Base-by-base conservation (phyloP, 805 yeast species). In the Komagataella pastoris region DNA sequence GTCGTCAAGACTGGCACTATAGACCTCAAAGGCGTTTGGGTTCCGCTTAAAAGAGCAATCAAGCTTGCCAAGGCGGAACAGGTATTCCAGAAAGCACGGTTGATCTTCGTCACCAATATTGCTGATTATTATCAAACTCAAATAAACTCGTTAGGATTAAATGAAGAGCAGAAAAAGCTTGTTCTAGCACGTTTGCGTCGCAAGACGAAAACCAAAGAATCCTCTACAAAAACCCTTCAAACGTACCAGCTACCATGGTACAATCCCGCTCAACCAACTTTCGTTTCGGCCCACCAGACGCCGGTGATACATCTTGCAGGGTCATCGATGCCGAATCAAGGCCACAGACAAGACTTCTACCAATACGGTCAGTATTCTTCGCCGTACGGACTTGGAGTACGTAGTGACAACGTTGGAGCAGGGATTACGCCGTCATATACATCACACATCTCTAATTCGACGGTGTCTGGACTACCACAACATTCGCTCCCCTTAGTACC, bases 11-110 rank as follows among this genome's bases (percentile, higher is more conserved):
- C 85, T 55, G 95, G 95, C 4, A 81, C 88, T 8, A 85, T 86
- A 90, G 90, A 86, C 64, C 70, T 86, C 58, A 86, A 86, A 68
- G 95, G 95, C 44, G 95, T 86, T 49, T 86, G 95, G 95, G 84
- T 86, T 54, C 95, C 95, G 1, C 84, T 84, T 62, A 90, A 85
- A 56, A 71, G 93, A 50, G 95, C 95, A 1, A 70, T 81, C 48
- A 83, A 84, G 43, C 83, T 85, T 79, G 95, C 95, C 17, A 84
- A 83, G 65, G 73, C 83, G 56, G 93, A 86, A 63, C 85, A 87
- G 46, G 84, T 83, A 54, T 78, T 76, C 21, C 87, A 83, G 58
- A 59, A 76, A 45, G 70, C 83, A 53, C 81, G 80, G 59, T 88
- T 88, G 2, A 68, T 83, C 47, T 81, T 83, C 63, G 90, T 85